Base-by-base conservation (phyloP, 345 rosid species). In the Sonneratia caseolaris region DNA sequence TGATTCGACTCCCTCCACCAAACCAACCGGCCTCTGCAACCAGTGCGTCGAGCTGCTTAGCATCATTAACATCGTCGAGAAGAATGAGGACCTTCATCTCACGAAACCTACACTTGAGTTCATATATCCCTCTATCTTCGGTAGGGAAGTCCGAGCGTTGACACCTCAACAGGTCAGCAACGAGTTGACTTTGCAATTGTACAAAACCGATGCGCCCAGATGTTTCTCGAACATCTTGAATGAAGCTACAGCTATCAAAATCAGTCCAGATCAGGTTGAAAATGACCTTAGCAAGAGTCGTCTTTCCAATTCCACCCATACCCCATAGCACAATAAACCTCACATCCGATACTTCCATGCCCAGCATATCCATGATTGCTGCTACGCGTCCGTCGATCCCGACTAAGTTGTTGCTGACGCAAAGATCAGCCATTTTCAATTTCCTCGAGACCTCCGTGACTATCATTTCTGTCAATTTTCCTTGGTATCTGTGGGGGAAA, bases 1-100 rank as follows among this genome's bases (percentile, higher is more conserved):
- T 0, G n/a, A 69, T 69, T 51, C 71, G 49, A 55, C 62, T 69
- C 35, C 71, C 71, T 1, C 5, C 45, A 27, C 71, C n/a, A 36
- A 69, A 57, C 27, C 13, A 38, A 16, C 47, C 62, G 15, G 19
- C 35, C 4, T 48, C 71, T 35, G 24, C 62, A 3, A 27, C 71
- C 19, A 69, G 57, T 37, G 37, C 37, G 16, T 69, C 37, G 6
- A 69, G n/a, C 19, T 69, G 71, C 7, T 48, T 32, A 35, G 9
- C 48, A 5, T 37, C n/a, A 35, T 37, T 22, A 35, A 69, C 61
- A 49, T 68, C 48, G 7, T 69, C 72, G 24, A 70, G 72, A 49
- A 36, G 43, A 32, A 70, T 38, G 35, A 70, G 47, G 9, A 70
- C 59, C 15, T 18, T 70, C 24, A 14, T 49, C 0, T 38, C 16